Evolutionary conservation across 306 rosid species (phyloP).

Genomic region (barrel medic (Medicago truncatula)): DNA sequence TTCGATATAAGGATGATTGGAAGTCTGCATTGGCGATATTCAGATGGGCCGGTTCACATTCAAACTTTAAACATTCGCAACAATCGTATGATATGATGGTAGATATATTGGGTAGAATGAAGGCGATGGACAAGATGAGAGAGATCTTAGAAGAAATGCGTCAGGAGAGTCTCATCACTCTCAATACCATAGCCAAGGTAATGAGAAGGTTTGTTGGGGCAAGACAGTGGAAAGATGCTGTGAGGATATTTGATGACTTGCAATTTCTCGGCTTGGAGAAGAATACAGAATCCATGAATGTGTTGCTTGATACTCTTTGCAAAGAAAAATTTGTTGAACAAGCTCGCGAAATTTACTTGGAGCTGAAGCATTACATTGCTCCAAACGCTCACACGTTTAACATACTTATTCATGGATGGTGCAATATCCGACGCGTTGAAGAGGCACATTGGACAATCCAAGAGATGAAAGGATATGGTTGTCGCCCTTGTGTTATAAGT

Average conservation of each 20-base stretch:
- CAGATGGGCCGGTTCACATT: constrained; percentile 69
- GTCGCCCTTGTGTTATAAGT: constrained; percentile 75
- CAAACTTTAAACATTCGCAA: constrained; percentile 52
- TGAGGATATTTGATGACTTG: constrained; percentile 70
- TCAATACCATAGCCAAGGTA: constrained; percentile 66
- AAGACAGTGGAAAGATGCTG: constrained; percentile 80
- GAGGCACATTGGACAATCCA: constrained; percentile 91
- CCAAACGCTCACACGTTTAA: constrained; percentile 81
- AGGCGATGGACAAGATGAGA: constrained; percentile 65
- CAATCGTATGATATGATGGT: constrained; percentile 67
- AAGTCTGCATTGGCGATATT: constrained; percentile 81
- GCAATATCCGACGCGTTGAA: constrained; percentile 72
- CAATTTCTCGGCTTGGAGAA: constrained; percentile 71
- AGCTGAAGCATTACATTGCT: constrained; percentile 68
- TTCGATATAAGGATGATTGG: constrained; percentile 85
- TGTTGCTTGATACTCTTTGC: constrained; percentile 86
- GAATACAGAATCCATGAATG: constrained; percentile 77
- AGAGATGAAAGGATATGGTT: constrained; percentile 91
- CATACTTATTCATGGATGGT: constrained; percentile 90
- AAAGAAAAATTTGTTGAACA: constrained; percentile 73
- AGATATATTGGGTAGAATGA: constrained; percentile 83
- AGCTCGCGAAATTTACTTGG: constrained; percentile 67
- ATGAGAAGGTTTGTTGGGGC: constrained; percentile 87
- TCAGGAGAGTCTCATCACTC: constrained; percentile 43
- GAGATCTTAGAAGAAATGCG: constrained; percentile 65